A percentile compares a stretch with the other conserved stretches of the same genome.
Evolutionary conservation across 2,329 filamentous ascomycete genomes (phyloP).

Genomic region (Microthyrium microscopicum): DNA sequence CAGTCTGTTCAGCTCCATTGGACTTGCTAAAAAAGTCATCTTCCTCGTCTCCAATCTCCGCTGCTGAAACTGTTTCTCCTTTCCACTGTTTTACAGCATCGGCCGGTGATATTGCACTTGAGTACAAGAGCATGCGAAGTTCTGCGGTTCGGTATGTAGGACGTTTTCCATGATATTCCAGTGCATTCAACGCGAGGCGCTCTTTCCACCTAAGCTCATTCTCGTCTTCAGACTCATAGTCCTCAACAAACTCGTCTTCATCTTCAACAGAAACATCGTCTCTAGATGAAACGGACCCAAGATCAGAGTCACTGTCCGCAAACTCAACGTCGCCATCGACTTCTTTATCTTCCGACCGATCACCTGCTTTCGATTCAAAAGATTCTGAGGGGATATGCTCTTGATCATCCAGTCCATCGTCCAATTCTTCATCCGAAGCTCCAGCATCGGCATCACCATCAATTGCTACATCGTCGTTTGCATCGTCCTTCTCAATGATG

Average conservation of each 20-base stretch:
- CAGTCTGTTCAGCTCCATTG: constrained; percentile 27
- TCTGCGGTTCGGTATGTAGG: constrained; percentile 64
- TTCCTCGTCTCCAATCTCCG: constrained; percentile 43
- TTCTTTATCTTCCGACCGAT: constrained; percentile 15
- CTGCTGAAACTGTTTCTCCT: constrained; percentile 41
- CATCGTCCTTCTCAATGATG: constrained; percentile 23
- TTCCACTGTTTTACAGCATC: constrained; percentile 70
- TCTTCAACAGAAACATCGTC: constrained; percentile 39
- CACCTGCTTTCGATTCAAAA: constrained; percentile 22
- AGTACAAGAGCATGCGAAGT: constrained; percentile 77
- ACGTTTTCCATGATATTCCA: constrained; percentile 50
- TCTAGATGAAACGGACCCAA: constrained; percentile 64
- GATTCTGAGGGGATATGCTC: constrained; percentile 34
- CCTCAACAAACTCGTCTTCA: constrained; percentile 27
- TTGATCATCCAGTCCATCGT: constrained; percentile 28
- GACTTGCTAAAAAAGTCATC: constrained; percentile 48
- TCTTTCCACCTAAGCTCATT: constrained; percentile 65
- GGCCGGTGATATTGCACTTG: constrained; percentile 55
- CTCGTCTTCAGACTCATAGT: constrained; percentile 30
- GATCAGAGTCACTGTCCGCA: constrained; percentile 91
- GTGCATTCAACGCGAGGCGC: constrained; percentile 62
- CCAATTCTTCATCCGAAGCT: constrained; percentile 34
- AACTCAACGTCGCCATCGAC: constrained; percentile 65
- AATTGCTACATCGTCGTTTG: constrained; percentile 28
- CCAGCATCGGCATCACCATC: constrained; percentile 30